phyloP scores from a whole-genome alignment of 768 basidiomycete species.

The Boletellus sp. region DNA sequence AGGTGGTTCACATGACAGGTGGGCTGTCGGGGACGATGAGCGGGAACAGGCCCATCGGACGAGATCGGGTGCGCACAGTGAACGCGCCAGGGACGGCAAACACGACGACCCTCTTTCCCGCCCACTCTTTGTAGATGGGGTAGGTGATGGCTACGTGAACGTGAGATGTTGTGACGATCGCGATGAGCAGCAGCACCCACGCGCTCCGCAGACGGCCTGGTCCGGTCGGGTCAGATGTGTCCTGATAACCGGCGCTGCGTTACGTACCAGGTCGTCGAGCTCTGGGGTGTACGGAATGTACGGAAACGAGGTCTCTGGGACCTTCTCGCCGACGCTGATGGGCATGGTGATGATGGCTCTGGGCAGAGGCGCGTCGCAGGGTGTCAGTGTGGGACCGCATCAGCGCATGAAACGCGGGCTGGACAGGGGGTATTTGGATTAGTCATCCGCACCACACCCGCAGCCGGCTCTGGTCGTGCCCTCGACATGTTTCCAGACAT shows the following conservation, averaged over 20 bases:
- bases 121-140: slow-evolving; percentile 57
- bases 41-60: not conserved
- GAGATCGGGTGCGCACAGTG: slow-evolving; percentile 47
- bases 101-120: slow-evolving; percentile 78
- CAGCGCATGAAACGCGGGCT: not conserved
- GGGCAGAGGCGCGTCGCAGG: not conserved
- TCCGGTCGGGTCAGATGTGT: not conserved
- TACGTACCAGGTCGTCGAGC: slow-evolving; percentile 57
- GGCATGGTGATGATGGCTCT: slow-evolving; percentile 5
- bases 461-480: too few relatives aligned
- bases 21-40: slow-evolving; percentile 23
- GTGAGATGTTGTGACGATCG: not conserved
- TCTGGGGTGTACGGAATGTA: slow-evolving; percentile 60
- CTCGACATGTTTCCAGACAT: slow-evolving; percentile 19
- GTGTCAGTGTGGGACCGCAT: not conserved
- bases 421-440: not conserved
- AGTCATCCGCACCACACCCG: slow-evolving; percentile 3
- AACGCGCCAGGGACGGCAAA: slow-evolving; percentile 80
- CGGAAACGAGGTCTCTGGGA: slow-evolving; percentile 44
- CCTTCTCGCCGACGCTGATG: slow-evolving; percentile 50
- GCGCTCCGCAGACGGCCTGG: slow-evolving; percentile 59
- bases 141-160: slow-evolving; percentile 45
- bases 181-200: slow-evolving; percentile 40
- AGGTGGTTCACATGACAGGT: slow-evolving; percentile 44
- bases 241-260: not conserved